Percentiles rank a stretch among this genome's conserved stretches.
Conservation (phyloP, 2,329 filamentous ascomycete genomes). For the Eurotiales sp. region DNA sequence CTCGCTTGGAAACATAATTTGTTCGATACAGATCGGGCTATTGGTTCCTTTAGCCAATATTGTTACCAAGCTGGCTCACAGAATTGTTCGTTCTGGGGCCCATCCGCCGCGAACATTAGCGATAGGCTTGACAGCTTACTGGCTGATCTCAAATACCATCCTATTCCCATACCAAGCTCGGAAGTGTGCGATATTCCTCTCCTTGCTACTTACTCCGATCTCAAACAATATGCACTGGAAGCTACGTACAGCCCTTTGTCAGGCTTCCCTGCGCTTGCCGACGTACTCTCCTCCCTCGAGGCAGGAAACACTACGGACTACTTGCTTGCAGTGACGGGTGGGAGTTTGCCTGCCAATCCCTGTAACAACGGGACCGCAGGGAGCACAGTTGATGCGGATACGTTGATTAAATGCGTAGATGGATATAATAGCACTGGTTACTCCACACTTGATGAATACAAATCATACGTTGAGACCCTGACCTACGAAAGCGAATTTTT, state of each 20-base stretch:
- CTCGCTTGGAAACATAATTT: background rate
- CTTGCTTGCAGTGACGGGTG: slow-evolving; percentile 2
- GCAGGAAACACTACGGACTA: slow-evolving; percentile 14
- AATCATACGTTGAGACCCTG: slow-evolving; percentile 10
- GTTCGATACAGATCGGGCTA: background rate
- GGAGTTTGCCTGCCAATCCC: slow-evolving; percentile 10
- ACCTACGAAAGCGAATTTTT: slow-evolving; percentile 15
- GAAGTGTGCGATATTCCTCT: slow-evolving; percentile 11
- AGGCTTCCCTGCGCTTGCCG: slow-evolving; percentile 13
- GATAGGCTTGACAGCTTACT: slow-evolving; percentile 15
- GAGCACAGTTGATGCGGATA: slow-evolving; percentile 10
- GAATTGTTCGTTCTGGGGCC: slow-evolving; percentile 17
- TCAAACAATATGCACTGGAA: slow-evolving; percentile 15
- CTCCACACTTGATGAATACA: slow-evolving; percentile 10
- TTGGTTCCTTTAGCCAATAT: background rate
- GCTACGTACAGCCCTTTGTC: slow-evolving; percentile 6
- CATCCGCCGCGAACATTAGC: slow-evolving; percentile 13
- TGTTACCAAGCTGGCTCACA: slow-evolving; percentile 8
- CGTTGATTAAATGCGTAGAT: slow-evolving; percentile 17
- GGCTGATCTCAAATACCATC: slow-evolving; percentile 15
- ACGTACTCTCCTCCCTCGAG: slow-evolving; percentile 15
- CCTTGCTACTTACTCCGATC: slow-evolving; percentile 17
- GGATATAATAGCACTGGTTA: slow-evolving; percentile 9
- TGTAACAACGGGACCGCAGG: slow-evolving; percentile 13
- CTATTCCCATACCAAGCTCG: slow-evolving; percentile 15